These are phyloP conservation scores for Falciphora oryzae DNA, from an alignment of 2,329 filamentous ascomycete genomes.

Conservation along the genomic window DNA sequence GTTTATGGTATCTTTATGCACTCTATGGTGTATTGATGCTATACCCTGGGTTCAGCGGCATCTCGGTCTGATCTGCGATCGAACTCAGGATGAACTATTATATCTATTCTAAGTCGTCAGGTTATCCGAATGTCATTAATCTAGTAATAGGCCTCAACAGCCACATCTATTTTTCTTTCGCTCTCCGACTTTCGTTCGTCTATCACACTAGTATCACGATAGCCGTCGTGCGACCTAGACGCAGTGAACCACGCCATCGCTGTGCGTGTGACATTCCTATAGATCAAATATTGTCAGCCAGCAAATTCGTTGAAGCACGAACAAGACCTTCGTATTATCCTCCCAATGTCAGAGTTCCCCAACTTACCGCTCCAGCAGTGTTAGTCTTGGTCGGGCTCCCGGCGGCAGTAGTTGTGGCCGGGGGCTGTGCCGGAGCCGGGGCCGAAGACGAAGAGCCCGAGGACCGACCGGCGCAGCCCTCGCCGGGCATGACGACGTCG, in stretches of 20 bases:
- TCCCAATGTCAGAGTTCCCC: slow-evolving; percentile 16
- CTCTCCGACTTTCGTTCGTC: too few relatives aligned
- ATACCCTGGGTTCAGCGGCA: not conserved
- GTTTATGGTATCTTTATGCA: too few relatives aligned
- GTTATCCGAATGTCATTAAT: not conserved
- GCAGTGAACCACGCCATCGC: slow-evolving; percentile 33
- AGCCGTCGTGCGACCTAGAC: not conserved
- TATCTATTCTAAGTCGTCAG: not conserved
- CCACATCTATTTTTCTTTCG: not conserved
- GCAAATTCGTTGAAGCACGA: slow-evolving; percentile 29
- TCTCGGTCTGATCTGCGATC: not conserved
- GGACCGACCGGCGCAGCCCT: slow-evolving; percentile 51
- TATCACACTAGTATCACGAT: not conserved
- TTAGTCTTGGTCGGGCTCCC: slow-evolving; percentile 15
- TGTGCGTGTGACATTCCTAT: slow-evolving; percentile 44
- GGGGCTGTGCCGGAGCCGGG: not conserved
- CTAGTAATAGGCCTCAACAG: not conserved
- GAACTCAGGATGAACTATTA: not conserved
- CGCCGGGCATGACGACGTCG: slow-evolving; percentile 57
- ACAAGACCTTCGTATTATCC: not conserved
- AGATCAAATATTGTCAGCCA: slow-evolving; percentile 49
- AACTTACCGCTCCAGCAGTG: slow-evolving; percentile 40
- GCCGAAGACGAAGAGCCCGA: not conserved
- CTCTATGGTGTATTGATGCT: not conserved
- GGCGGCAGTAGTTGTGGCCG: not conserved